Base-by-base conservation (phyloP, 257 asterid genomes). In the Forsythia viridissima region DNA sequence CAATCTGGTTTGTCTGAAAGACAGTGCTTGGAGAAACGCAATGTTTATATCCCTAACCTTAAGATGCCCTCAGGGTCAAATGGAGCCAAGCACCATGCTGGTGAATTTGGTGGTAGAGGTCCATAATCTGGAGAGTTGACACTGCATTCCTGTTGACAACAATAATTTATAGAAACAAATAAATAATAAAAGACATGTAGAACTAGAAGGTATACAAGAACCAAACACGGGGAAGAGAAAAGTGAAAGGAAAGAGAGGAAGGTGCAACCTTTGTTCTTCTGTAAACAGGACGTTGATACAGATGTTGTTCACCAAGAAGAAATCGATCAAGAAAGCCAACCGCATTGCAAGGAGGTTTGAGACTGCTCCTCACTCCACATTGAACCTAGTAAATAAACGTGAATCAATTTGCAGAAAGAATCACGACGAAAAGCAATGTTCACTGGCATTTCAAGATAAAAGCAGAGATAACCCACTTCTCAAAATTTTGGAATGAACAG, bases 61-160 rank as follows among this genome's bases (percentile, higher is more conserved):
- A 94, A 81, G 81, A 92, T 85, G 40, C 98, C 98, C 88, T 92
- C 98, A 3, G 98, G 98, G 80, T 94, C 98, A 78, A 94, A 94
- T 12, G 98, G 97, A 82, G 98, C 94, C 67, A 88, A 91, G 79
- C 98, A 94, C 98, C 98, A 94, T 72, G 82, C 90, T 77, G 98
- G 97, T 66, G 97, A 86, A 86, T 94, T 82, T 55, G 90, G 81
- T 48, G 96, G 98, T 63, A 81, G 86, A 73, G 97, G 93, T 73
- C 98, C 98, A 84, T 91, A 92, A 85, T 91, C 97, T 83, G 98
- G 98, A 61, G 98, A 89, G 65, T 91, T 94, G 79, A 89, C 82
- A 76, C 97, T 94, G 89, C 98, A 94, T 82, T 91, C 96, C 97
- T 94, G 82, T 66, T 37, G 55, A 77, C 74, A 76, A 78, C 70